Evolutionary conservation across 1,284 basidiomycete genomes (phyloP).

Genomic region (Ustilago tritici): DNA sequence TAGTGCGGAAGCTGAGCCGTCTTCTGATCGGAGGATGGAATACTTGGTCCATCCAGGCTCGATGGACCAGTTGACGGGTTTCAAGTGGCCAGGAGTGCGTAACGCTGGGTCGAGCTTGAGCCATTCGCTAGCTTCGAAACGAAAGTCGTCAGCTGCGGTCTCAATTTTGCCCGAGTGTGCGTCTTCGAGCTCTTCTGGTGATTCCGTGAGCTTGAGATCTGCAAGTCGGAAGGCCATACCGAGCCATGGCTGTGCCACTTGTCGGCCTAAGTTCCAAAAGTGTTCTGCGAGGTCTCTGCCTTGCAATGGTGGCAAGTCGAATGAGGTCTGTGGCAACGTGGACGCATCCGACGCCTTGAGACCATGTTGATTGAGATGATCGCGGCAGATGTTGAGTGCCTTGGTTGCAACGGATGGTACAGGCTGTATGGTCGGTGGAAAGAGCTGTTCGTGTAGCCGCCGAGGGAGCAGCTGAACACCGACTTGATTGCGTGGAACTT

Average conservation of each 20-base stretch:
- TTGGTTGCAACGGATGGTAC: conserved; percentile 77
- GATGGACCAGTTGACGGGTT: conserved; percentile 79
- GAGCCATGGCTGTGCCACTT: conserved; percentile 84
- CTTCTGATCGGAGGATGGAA: conserved; percentile 71
- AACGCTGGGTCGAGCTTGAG: conserved; percentile 55
- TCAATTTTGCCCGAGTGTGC: conserved; percentile 1
- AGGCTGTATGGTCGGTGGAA: conserved; percentile 75
- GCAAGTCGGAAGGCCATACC: conserved; percentile 79
- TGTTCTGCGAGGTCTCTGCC: conserved; percentile 88
- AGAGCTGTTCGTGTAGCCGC: conserved; percentile 83
- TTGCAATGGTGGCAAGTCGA: conserved; percentile 86
- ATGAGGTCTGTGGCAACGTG: conserved; percentile 80
- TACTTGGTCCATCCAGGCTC: conserved; percentile 93
- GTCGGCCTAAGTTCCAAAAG: conserved; percentile 82
- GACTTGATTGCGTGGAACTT: conserved; percentile 77
- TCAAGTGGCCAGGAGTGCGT: conserved; percentile 50
- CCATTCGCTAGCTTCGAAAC: conserved; percentile 57
- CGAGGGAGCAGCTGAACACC: conserved; percentile 92
- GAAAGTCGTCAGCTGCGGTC: conserved; percentile 22
- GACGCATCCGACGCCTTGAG: conserved; percentile 85
- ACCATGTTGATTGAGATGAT: conserved; percentile 83
- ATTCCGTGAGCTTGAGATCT: conserved; percentile 74
- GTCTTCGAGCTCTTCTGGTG: conserved; percentile 70
- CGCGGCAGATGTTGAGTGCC: conserved; percentile 80
- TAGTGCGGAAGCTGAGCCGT: conserved; percentile 47